Conservation (phyloP, 78 protist genomes). For the Paulinella micropora region DNA sequence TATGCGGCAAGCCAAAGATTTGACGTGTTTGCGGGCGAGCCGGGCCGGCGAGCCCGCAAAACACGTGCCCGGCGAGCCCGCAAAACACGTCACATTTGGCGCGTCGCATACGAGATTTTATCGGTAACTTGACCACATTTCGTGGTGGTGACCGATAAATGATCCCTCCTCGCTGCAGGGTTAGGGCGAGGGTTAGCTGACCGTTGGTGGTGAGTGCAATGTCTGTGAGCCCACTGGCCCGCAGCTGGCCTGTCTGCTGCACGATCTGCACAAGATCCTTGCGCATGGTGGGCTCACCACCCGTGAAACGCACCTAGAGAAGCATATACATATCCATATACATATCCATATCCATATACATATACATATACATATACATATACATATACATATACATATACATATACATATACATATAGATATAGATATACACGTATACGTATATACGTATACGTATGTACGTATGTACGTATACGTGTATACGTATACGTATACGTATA, state of each 20-base stretch:
- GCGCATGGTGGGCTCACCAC: conserved; percentile 67
- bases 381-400: not conserved
- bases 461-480: not conserved
- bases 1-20: too few species aligned
- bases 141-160: too few species aligned
- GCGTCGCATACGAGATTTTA: too few species aligned
- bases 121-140: too few species aligned
- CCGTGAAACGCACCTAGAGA: conserved; percentile 53
- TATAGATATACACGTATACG: not conserved
- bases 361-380: not conserved
- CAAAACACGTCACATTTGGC: too few species aligned
- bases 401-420: not conserved
- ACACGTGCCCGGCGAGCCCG: too few species aligned
- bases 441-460: not conserved
- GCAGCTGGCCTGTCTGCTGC: not conserved
- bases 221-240: not conserved
- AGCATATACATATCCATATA: not conserved
- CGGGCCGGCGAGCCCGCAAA: too few species aligned
- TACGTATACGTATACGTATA: not conserved
- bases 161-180: too few species aligned
- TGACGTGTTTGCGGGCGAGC: too few species aligned
- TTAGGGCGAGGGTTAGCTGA: too few species aligned
- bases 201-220: too few species aligned
- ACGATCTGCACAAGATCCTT: conserved; percentile 12
- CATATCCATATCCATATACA: not conserved